Base-by-base conservation (phyloP, 2,329 filamentous ascomycete species). In the Parasarocladium wereldwijsianum region DNA sequence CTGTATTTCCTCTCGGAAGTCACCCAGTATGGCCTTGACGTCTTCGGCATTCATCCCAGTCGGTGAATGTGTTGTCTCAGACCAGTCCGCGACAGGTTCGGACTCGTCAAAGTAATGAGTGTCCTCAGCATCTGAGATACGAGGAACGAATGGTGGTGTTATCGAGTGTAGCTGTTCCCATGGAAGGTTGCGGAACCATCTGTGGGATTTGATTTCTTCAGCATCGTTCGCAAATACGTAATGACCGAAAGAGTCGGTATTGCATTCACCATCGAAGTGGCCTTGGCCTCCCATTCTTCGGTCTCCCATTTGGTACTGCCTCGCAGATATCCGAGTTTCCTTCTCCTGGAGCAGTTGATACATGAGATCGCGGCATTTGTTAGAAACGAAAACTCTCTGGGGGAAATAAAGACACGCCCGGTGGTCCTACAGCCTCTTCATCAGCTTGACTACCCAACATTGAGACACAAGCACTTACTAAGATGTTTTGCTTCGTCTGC, bases 81-180 rank as follows among this genome's bases (percentile, higher is more conserved):
- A 61, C 60, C 64, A 61, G 42, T 79, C 74, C 19, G 68, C 72
- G 30, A 87, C 71, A 17, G 76, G 63, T 23, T 81, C 73, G 38
- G 84, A 81, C 29, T 85, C 77, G 34, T 93, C 82, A 45, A 96
- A 96, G 48, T 93, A 96, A 43, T 79, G 82, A 1, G 85, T 90
- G 46, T 86, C 80, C 30, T 80, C 76, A 38, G 64, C 58, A 17
- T 62, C 59, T 22, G 62, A 61, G 15, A 94, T 74, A 8, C 72
- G 65, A 0, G 87, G 87, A 1, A 92, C 60, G 43, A 92, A 87
- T 0, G 86, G 86, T 1, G 87, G 86, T 7, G 60, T 59, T 32
- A 71, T 66, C 19, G 66, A 54, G 43, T 90, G 79, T 11, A 93
- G 53, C 1, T 67, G 68, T 10, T 79, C 70, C 90, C 84, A 96